These are phyloP conservation scores for Kwoniella europaea DNA, from an alignment of 768 basidiomycete species.

Conservation along the genomic window DNA sequence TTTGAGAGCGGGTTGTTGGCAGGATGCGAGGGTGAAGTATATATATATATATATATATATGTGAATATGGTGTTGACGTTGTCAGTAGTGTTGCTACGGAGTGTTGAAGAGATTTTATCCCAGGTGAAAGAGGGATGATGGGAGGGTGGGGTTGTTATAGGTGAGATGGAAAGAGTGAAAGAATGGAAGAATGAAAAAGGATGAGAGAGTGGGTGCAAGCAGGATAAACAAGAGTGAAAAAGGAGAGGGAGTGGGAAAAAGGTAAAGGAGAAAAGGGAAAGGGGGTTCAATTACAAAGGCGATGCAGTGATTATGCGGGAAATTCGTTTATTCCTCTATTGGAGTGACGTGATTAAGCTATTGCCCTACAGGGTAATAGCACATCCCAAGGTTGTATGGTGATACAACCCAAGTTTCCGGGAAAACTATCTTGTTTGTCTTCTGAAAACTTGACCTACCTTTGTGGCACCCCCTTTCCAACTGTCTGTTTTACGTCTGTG, in stretches of 20 bases:
- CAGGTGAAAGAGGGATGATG: background rate
- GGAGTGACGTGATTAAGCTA: background rate
- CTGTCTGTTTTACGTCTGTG: background rate
- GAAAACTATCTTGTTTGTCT: background rate
- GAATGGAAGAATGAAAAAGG: conserved; percentile 4
- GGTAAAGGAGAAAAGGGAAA: no score
- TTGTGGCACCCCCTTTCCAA: background rate
- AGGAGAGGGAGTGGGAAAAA: background rate
- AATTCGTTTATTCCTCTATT: no score
- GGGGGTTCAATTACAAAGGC: background rate
- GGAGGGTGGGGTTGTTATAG: background rate
- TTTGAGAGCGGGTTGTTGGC: no score
- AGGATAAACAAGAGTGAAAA: background rate
- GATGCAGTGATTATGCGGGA: background rate
- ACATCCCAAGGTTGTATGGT: no score
- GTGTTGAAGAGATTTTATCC: background rate
- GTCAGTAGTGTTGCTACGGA: background rate
- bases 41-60: background rate
- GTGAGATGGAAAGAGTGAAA: background rate
- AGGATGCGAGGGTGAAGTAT: no score
- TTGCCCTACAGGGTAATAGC: background rate
- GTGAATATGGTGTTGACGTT: background rate
- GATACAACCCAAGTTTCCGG: background rate
- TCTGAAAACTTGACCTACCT: background rate
- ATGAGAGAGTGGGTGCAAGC: background rate